Base-by-base conservation (phyloP, 352 stramenopile species). In the Pythium pyrilobum region DNA sequence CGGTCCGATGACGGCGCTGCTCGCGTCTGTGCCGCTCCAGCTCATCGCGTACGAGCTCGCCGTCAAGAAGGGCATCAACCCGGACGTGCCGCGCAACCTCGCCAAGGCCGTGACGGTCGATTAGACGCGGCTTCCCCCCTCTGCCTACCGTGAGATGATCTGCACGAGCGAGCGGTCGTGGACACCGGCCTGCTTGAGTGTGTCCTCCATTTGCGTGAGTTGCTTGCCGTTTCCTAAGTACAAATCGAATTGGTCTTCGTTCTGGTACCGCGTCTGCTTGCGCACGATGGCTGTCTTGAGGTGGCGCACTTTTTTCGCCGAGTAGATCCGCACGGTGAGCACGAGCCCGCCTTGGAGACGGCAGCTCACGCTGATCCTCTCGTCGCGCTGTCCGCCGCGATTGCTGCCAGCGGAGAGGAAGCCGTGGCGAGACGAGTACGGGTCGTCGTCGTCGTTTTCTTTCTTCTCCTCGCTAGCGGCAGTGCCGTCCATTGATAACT, bases 61-160 rank as follows among this genome's bases (percentile, higher is more conserved):
- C 23, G 84, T 98, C 53, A 73, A 97, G 40, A 94, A 95, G 64
- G 95, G 96, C 49, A 98, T 99, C 74, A 98, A 99, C 72, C 96
- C 97, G 27, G 97, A 99, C 72, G 95, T 96, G 53, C 97, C 97
- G 42, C 85, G 97, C 52, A 99, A 99, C 74, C 69, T 99, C 38
- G 97, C 97, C 43, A 99, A 99, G 82, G 95, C 93, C 43, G 97
- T 99, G 41, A 99, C 97, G 33, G 96, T 99, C 37, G 97, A 99
- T 69, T 99, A 97, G 78, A 62, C 38, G 34, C 24, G 25, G 8
- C 18, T 37, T 58, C 25, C 8, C 40, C 13, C n/a, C n/a, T n/a
- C n/a, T n/a, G n/a, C n/a, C 18, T 53, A 31, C 24, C 48, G 25
- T 4, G 62, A 21, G 16, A 84, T 62, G 21, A 85, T 56, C 44